Conservation (phyloP, 1,284 basidiomycete genomes). For the Schizophyllum amplum region DNA sequence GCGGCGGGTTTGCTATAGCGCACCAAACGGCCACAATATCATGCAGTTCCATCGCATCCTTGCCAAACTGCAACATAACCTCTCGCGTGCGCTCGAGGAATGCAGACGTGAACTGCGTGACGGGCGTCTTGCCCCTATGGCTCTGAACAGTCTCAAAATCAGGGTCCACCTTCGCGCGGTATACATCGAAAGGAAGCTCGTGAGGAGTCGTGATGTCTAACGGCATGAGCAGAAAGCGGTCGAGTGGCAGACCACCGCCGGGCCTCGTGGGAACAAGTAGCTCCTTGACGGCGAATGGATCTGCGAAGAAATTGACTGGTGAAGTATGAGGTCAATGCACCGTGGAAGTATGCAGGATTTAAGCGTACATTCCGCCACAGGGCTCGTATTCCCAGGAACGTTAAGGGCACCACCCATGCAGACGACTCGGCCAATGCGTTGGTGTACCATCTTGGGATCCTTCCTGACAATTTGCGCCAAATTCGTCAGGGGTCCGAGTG, state of each 20-base stretch:
- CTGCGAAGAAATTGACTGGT: slow-evolving; percentile 89
- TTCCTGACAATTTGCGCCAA: slow-evolving; percentile 62
- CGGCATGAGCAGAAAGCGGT: slow-evolving; percentile 66
- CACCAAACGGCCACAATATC: slow-evolving; percentile 81
- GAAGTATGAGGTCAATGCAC: slow-evolving; percentile 3
- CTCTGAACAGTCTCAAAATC: slow-evolving; percentile 44
- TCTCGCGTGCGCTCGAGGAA: slow-evolving; percentile 72
- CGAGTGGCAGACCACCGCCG: slow-evolving; percentile 41
- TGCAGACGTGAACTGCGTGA: slow-evolving; percentile 72
- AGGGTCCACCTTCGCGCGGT: slow-evolving; percentile 47
- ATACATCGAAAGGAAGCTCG: slow-evolving; percentile 64
- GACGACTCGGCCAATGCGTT: slow-evolving; percentile 66
- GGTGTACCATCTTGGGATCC: slow-evolving; percentile 46
- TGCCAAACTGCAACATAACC: slow-evolving; percentile 63
- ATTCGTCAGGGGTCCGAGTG: slow-evolving; percentile 85
- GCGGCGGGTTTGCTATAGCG: slow-evolving; percentile 58
- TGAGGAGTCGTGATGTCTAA: slow-evolving; percentile 79
- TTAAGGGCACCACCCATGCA: slow-evolving; percentile 98
- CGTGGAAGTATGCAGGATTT: slow-evolving; percentile 1
- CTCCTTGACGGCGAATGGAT: slow-evolving; percentile 78
- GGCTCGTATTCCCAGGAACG: slow-evolving; percentile 84
- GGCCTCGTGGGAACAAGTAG: slow-evolving; percentile 37
- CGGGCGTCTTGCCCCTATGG: slow-evolving; percentile 36
- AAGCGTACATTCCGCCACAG: slow-evolving; percentile 69
- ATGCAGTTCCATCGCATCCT: slow-evolving; percentile 81